phyloP scores from a whole-genome alignment of 108 stramenopile genomes.

The Pseudonitzschia multiseries region DNA sequence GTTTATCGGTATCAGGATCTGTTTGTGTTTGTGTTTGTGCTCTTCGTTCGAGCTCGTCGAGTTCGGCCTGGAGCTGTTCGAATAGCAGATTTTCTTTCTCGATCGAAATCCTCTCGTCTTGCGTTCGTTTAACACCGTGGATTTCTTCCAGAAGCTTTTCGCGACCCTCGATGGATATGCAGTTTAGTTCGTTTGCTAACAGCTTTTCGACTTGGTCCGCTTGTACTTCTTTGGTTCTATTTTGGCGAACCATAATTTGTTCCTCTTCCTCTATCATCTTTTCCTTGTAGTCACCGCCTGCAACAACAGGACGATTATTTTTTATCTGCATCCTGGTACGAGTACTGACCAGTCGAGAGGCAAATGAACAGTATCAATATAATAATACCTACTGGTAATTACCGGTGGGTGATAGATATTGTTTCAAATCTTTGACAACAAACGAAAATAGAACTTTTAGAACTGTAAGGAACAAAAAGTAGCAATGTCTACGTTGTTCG shows the following conservation, averaged over 20 bases:
- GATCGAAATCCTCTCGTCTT: too few relatives aligned
- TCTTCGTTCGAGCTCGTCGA: neutral
- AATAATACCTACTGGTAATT: too few relatives aligned
- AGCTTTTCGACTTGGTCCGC: neutral
- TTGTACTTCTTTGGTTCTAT: neutral
- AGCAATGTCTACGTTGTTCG: too few relatives aligned
- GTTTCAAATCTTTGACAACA: too few relatives aligned
- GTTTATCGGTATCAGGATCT: neutral
- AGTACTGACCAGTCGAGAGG: too few relatives aligned
- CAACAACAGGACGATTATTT: too few relatives aligned
- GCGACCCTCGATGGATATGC: conserved; percentile 6
- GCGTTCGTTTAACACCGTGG: conserved; percentile 8
- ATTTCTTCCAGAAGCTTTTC: conserved; percentile 10
- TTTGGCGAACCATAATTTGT: neutral
- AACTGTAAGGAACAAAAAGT: too few relatives aligned
- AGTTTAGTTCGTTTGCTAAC: conserved; percentile 15
- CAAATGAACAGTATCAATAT: too few relatives aligned
- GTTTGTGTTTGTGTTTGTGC: neutral
- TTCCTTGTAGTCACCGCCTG: neutral
- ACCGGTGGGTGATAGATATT: too few relatives aligned
- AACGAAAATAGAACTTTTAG: too few relatives aligned
- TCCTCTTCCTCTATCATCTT: neutral
- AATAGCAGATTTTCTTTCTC: too few relatives aligned
- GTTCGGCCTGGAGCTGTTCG: neutral
- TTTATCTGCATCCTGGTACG: too few relatives aligned